Percentiles rank a stretch among this genome's conserved stretches.
These are phyloP conservation scores for Vanrija pseudolonga DNA, from an alignment of 1,284 basidiomycete genomes.

Conservation along the genomic window DNA sequence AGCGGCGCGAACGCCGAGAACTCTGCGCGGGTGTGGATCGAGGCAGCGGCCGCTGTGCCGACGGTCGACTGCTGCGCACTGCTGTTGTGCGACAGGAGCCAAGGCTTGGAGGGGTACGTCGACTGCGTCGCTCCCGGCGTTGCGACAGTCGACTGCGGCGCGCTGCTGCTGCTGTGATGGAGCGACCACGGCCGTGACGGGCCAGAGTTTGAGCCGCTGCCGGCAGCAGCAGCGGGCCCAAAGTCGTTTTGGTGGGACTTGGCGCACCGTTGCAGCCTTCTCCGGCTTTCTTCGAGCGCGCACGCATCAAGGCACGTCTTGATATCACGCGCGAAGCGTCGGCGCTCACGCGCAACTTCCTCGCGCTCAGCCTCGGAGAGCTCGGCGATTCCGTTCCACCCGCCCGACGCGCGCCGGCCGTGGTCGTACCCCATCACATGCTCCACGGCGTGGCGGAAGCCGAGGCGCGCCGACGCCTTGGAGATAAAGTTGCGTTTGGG, in stretches of 20 bases:
- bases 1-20: constrained; percentile 42
- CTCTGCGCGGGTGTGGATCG: constrained; percentile 1
- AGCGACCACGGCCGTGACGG: neutral
- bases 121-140: too few species aligned
- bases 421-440: constrained; percentile 37
- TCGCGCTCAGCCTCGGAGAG: constrained; percentile 36
- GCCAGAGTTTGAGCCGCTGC: neutral
- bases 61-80: constrained; percentile 12
- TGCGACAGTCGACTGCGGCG: too few species aligned
- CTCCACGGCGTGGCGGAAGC: constrained; percentile 39
- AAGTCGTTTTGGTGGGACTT: too few species aligned
- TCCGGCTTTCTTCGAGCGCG: constrained; percentile 31
- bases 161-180: neutral
- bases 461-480: constrained; percentile 39
- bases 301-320: constrained; percentile 40
- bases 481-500: constrained; percentile 21
- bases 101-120: too few species aligned
- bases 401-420: constrained; percentile 18
- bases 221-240: neutral
- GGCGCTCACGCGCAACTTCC: constrained; percentile 34
- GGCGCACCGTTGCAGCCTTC: constrained; percentile 20
- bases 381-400: constrained; percentile 8
- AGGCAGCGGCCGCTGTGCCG: constrained; percentile 10
- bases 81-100: constrained; percentile 2
- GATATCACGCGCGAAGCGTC: constrained; percentile 40